These are phyloP conservation scores for Parafenestella ontariensis DNA, from an alignment of 2,329 filamentous ascomycete genomes.

Conservation along the genomic window DNA sequence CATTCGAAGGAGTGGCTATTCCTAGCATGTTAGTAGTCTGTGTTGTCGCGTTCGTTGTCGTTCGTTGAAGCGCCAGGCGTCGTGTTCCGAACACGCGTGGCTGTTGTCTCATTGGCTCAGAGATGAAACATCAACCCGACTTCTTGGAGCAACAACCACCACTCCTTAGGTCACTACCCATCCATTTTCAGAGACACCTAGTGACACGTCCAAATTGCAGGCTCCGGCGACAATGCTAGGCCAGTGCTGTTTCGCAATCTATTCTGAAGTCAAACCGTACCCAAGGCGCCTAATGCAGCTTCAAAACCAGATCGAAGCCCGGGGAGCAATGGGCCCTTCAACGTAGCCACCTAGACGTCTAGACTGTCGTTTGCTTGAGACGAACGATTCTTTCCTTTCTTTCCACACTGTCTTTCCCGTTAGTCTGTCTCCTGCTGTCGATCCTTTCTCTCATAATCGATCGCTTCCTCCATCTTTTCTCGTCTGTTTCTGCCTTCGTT, in stretches of 20 bases:
- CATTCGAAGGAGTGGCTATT: slow-evolving; percentile 9
- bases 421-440: slow-evolving; percentile 30
- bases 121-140: slow-evolving; percentile 34
- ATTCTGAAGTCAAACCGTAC: slow-evolving; percentile 47
- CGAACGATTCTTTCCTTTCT: slow-evolving; percentile 28
- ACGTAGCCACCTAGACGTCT: slow-evolving; percentile 32
- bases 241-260: slow-evolving; percentile 39
- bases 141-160: slow-evolving; percentile 31
- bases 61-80: slow-evolving; percentile 31
- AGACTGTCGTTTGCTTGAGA: slow-evolving; percentile 36
- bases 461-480: slow-evolving; percentile 27
- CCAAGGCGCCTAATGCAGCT: slow-evolving; percentile 47
- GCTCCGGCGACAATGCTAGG: slow-evolving; percentile 31
- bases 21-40: slow-evolving; percentile 13
- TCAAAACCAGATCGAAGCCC: slow-evolving; percentile 45
- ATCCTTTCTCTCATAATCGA: slow-evolving; percentile 45
- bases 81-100: slow-evolving; percentile 11
- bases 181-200: slow-evolving; percentile 20
- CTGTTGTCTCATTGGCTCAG: slow-evolving; percentile 30
- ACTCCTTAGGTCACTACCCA: slow-evolving; percentile 33
- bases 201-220: slow-evolving; percentile 34
- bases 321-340: slow-evolving; percentile 31
- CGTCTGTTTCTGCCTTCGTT: slow-evolving; percentile 29
- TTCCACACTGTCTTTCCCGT: slow-evolving; percentile 29
- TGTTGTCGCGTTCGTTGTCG: slow-evolving; percentile 13